Percentiles rank a stretch among this genome's conserved stretches.
Evolutionary conservation across 768 basidiomycete genomes (phyloP).

Genomic region (Filobasidium floriforme): DNA sequence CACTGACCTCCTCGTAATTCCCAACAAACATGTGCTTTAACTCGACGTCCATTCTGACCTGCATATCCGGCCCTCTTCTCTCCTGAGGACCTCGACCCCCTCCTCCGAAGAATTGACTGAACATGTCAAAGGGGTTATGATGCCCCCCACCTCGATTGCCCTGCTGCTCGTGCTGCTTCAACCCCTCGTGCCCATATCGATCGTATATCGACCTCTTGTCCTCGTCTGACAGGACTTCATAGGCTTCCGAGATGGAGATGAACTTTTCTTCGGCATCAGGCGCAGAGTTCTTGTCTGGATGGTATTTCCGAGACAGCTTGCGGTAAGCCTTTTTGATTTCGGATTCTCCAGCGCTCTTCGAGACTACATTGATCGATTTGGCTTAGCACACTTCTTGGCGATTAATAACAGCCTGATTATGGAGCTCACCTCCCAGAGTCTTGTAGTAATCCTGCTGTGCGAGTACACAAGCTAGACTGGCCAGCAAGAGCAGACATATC

Average conservation of each 20-base stretch:
- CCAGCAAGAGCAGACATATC: constrained; percentile 1
- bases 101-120: constrained; percentile 73
- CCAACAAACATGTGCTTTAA: constrained; percentile 86
- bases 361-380: neutral
- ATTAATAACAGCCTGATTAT: neutral
- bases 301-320: constrained; percentile 24
- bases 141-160: constrained; percentile 59
- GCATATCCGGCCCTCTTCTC: constrained; percentile 45
- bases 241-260: constrained; percentile 53
- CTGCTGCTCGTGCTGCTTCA: constrained; percentile 59
- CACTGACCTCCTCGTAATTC: constrained; percentile 66
- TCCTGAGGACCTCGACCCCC: constrained; percentile 35
- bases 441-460: constrained; percentile 16
- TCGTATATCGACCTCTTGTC: constrained; percentile 57
- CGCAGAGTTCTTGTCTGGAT: constrained; percentile 23
- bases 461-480: neutral
- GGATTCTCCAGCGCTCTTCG: neutral
- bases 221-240: constrained; percentile 77
- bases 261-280: constrained; percentile 61
- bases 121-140: constrained; percentile 86
- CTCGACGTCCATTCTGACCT: constrained; percentile 58
- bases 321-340: constrained; percentile 21
- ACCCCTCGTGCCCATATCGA: constrained; percentile 80
- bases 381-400: neutral
- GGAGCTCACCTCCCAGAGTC: constrained; percentile 10